A percentile compares a stretch with the other conserved stretches of the same genome.
phyloP scores from a whole-genome alignment of 2,329 filamentous ascomycete species.

The Pseudonectria foliicola region DNA sequence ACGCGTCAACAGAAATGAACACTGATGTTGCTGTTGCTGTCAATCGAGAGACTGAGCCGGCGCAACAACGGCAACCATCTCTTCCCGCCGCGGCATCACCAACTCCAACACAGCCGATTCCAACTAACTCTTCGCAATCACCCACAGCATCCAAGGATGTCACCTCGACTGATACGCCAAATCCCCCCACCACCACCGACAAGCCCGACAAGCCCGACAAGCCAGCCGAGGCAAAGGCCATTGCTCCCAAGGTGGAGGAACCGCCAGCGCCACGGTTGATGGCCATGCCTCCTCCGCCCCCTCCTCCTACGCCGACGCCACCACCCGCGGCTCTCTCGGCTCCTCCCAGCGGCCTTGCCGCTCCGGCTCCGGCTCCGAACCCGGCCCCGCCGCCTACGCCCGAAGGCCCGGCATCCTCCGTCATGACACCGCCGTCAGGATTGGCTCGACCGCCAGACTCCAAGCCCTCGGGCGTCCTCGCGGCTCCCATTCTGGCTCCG shows the following conservation, averaged over 20 bases:
- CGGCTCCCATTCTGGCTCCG: slow-evolving; percentile 31
- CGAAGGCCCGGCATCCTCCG: slow-evolving; percentile 1
- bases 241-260: slow-evolving; percentile 3
- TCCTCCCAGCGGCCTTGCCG: slow-evolving; percentile 12
- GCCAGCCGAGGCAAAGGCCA: background rate
- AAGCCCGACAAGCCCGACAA: too few relatives aligned
- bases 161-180: too few relatives aligned
- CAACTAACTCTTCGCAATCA: too few relatives aligned
- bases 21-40: slow-evolving; percentile 1
- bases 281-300: slow-evolving; percentile 14
- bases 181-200: background rate
- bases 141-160: too few relatives aligned
- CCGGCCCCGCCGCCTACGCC: slow-evolving; percentile 7
- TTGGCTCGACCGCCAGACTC: slow-evolving; percentile 18
- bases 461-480: slow-evolving; percentile 28
- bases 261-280: slow-evolving; percentile 2
- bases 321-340: background rate
- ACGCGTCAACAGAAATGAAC: background rate
- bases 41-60: slow-evolving; percentile 5
- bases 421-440: slow-evolving; percentile 15
- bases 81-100: too few relatives aligned
- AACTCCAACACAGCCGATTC: too few relatives aligned
- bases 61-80: background rate
- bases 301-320: slow-evolving; percentile 2
- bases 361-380: slow-evolving; percentile 10